Evolutionary conservation across 371 early-diverging fungal species (phyloP), one percentile per base, ranked within the genome.

Genomic region (Smittium culicis): DNA sequence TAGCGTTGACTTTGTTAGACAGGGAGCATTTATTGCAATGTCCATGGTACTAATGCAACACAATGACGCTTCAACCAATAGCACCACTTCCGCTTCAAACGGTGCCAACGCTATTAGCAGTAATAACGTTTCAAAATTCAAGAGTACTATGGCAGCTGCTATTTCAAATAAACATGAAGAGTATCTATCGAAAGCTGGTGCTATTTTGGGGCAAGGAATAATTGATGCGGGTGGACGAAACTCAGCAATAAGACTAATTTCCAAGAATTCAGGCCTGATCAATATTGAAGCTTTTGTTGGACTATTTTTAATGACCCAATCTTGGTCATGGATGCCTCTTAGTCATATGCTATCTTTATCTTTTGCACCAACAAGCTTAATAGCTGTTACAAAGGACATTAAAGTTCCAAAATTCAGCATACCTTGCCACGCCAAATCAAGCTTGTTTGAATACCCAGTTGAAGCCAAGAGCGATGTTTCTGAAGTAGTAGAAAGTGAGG

Each of bases 241-340:
- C 72, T 91, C 93, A 31, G 92, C 94, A 0, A 91, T 99, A 65
- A 90, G 92, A 0, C 80, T 99, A 57, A n/a, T n/a, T n/a, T n/a
- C n/a, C n/a, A n/a, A n/a, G n/a, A n/a, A n/a, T n/a, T n/a, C n/a
- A n/a, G n/a, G n/a, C n/a, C n/a, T n/a, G n/a, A n/a, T n/a, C n/a
- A n/a, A n/a, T n/a, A n/a, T n/a, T n/a, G n/a, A n/a, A n/a, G n/a
- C n/a, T n/a, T n/a, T n/a, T n/a, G n/a, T n/a, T n/a, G n/a, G n/a
- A n/a, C n/a, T n/a, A n/a, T n/a, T n/a, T n/a, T n/a, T n/a, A n/a
- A n/a, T n/a, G n/a, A n/a, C n/a, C n/a, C n/a, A n/a, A n/a, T n/a
- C 86, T 86, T 99, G 99, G 99, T 96, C 94, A 84, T 99, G 99
- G 99, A 97, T 93, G 82, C 99, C 99, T 35, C 79, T 98, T 72